Conservation (phyloP, 129 eudicot species). For the Solidago caesia region DNA sequence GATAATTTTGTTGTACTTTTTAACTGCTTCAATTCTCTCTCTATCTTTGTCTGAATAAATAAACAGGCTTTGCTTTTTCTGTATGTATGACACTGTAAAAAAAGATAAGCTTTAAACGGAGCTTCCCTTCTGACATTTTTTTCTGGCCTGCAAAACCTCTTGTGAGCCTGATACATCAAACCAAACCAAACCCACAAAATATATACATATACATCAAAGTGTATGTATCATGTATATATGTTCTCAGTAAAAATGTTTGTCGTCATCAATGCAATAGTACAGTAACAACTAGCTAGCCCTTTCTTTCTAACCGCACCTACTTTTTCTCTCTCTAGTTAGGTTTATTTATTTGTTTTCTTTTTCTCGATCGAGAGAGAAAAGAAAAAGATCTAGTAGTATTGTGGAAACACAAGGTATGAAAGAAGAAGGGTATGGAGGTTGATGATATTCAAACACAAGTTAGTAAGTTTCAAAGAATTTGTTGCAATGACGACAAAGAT, state of each 20-base stretch:
- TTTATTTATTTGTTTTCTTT: constrained; percentile 11
- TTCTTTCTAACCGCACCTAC: neutral
- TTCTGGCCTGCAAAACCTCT: constrained; percentile 27
- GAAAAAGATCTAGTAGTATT: neutral
- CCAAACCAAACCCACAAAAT: neutral
- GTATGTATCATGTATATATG: neutral
- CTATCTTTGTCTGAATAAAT: constrained; percentile 24
- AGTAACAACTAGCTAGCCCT: too few species aligned
- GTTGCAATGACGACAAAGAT: too few species aligned
- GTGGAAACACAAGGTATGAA: constrained; percentile 37
- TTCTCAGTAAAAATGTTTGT: constrained; percentile 26
- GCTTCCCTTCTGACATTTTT: constrained; percentile 38
- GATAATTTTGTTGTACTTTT: neutral
- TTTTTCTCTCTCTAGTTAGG: constrained; percentile 16
- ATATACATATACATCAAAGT: constrained; percentile 27
- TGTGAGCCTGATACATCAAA: constrained; percentile 36
- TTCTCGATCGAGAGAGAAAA: constrained; percentile 6
- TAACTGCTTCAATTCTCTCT: neutral
- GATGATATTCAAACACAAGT: constrained; percentile 51
- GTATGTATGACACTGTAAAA: constrained; percentile 31
- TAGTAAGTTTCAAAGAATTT: too few species aligned
- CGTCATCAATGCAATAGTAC: constrained; percentile 70
- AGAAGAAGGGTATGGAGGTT: constrained; percentile 60
- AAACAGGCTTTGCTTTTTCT: constrained; percentile 24
- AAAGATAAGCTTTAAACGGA: constrained; percentile 42